Conservation (phyloP, 2,329 filamentous ascomycete species). For the Ceratocystis eucalypticola region DNA sequence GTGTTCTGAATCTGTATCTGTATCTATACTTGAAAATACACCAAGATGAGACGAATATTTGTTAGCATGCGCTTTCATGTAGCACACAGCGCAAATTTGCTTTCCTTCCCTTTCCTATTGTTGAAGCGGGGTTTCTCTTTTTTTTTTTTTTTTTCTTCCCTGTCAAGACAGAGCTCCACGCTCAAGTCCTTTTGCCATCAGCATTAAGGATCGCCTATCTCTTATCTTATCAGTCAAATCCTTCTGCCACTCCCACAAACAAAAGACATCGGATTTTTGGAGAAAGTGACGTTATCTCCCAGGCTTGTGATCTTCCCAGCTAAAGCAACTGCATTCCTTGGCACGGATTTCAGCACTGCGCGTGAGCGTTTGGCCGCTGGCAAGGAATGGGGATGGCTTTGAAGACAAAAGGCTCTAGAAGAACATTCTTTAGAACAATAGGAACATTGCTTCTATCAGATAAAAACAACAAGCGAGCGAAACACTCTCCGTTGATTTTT, state of each 20-base stretch:
- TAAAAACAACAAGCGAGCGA: background rate
- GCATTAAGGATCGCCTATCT: background rate
- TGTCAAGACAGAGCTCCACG: background rate
- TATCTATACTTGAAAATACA: background rate
- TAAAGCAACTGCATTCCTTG: background rate
- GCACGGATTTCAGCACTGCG: no score
- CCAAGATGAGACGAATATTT: background rate
- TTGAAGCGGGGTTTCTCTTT: background rate
- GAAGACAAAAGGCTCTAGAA: background rate
- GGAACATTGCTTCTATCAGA: background rate
- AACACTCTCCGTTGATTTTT: background rate
- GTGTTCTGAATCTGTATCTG: no score
- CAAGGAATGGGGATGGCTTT: background rate
- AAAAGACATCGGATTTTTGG: background rate
- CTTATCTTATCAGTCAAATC: background rate
- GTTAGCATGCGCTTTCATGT: background rate
- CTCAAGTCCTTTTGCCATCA: background rate
- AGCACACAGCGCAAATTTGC: background rate
- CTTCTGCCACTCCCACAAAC: constrained; percentile 2
- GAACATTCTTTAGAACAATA: background rate
- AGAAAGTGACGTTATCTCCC: background rate
- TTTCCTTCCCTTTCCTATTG: background rate
- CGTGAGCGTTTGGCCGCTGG: no score
- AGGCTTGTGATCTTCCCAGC: background rate
- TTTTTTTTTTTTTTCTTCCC: no score